phyloP scores from a whole-genome alignment of 2,329 filamentous ascomycete species.

The Teratosphaeria destructans region DNA sequence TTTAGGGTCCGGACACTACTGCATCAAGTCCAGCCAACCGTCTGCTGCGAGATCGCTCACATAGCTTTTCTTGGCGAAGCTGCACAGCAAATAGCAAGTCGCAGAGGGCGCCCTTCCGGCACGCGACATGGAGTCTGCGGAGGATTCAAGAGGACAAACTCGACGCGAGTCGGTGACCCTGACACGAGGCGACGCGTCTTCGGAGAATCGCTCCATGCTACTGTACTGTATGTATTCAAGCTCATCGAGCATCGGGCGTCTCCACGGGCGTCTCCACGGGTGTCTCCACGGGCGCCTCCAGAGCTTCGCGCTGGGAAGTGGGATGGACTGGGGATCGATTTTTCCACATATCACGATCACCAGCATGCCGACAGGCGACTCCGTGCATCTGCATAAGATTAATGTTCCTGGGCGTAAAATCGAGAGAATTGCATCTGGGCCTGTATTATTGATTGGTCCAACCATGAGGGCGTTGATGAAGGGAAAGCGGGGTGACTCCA shows the following conservation, averaged over 20 bases:
- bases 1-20: background rate
- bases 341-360: too few species aligned
- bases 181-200: background rate
- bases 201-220: background rate
- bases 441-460: too few species aligned
- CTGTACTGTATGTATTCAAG: too few species aligned
- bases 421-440: too few species aligned
- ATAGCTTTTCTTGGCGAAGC: background rate
- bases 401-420: too few species aligned
- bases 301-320: too few species aligned
- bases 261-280: too few species aligned
- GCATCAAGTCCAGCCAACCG: background rate
- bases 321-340: too few species aligned
- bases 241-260: too few species aligned
- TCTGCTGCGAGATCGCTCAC: background rate
- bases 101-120: background rate
- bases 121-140: background rate
- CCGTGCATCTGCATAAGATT: too few species aligned
- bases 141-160: background rate
- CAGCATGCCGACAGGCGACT: too few species aligned
- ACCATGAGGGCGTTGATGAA: background rate
- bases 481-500: background rate
- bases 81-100: background rate
- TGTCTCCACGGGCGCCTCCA: too few species aligned
- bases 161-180: background rate